Evolutionary conservation across 805 yeast genomes (phyloP).

Genomic region (Saturnispora silvae): DNA sequence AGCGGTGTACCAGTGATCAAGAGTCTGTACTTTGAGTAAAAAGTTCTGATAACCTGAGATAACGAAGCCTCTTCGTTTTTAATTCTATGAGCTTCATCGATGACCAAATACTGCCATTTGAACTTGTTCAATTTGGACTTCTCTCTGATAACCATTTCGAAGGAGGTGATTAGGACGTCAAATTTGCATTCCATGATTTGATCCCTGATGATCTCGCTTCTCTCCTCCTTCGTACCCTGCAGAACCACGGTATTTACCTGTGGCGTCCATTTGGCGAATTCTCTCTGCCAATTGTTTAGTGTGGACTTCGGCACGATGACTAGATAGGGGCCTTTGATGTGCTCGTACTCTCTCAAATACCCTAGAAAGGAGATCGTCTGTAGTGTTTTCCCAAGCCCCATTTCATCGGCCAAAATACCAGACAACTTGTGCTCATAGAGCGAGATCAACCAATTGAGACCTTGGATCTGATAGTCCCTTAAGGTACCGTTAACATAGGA

Average conservation of each 20-base stretch:
- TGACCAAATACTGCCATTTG: constrained; percentile 65
- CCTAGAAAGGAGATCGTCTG: constrained; percentile 74
- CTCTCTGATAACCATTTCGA: constrained; percentile 69
- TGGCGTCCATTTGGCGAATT: constrained; percentile 71
- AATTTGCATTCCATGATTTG: constrained; percentile 49
- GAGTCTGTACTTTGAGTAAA: constrained; percentile 58
- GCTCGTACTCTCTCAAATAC: constrained; percentile 51
- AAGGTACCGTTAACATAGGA: constrained; percentile 46
- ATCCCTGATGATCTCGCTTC: constrained; percentile 42
- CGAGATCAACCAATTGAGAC: constrained; percentile 68
- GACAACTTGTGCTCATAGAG: constrained; percentile 57
- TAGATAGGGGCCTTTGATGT: constrained; percentile 60
- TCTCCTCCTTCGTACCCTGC: constrained; percentile 65
- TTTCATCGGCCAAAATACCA: constrained; percentile 77
- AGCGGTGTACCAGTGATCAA: constrained; percentile 76
- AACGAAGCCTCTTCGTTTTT: constrained; percentile 66
- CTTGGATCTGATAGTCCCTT: constrained; percentile 71
- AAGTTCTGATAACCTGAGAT: constrained; percentile 65
- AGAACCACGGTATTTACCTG: constrained; percentile 60
- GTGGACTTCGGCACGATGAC: constrained; percentile 76
- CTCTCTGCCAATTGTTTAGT: constrained; percentile 71
- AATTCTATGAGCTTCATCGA: constrained; percentile 78
- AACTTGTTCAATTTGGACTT: constrained; percentile 56
- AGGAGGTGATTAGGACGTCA: constrained; percentile 63
- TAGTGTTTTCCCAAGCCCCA: constrained; percentile 77